Base-by-base conservation (phyloP, 345 rosid species). In the Hibiscus syriacus region DNA sequence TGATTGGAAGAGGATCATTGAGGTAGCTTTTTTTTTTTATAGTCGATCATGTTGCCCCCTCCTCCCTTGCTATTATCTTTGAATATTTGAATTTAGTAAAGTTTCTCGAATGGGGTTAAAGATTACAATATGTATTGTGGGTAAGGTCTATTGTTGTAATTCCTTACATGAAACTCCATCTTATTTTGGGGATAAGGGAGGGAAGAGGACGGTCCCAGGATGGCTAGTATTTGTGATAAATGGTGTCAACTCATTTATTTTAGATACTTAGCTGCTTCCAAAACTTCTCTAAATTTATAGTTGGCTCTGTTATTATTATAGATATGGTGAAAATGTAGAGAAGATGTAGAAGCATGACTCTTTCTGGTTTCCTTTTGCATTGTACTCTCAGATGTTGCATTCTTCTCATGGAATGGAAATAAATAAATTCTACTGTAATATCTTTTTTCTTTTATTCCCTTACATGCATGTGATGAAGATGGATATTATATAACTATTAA, bases 1-100 rank as follows among this genome's bases (percentile, higher is more conserved):
- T 73, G 34, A 76, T 72, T 50, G 96, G 99, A 73, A 83, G 98
- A 78, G 99, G 99, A 70, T 95, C 77, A 85, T 95, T 62, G 99
- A 95, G 99, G 99, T 93, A 50, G 76, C 63, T 46, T 73, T 46
- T 73, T 55, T 58, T 43, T 41, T 69, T 68, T 16, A 20, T 45
- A 11, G 5, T 52, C 45, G 63, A 19, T 68, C 16, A 46, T 64
- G 23, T 66, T 70, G 14, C 3, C 57, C 10, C 11, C n/a, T 26
- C 10, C 6, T 43, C 36, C 25, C 39, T 54, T 39, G 6, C 20
- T 64, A 1, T 57, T 41, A 4, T 34, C 39, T 50, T 46, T 50
- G 55, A 30, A 64, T 34, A 20, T 32, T 16, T 63, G 20, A 63
- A 63, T 63, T 63, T 16, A 16, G 23, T 43, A 0, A 43, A 25